phyloP scores from a whole-genome alignment of 805 yeast species.

The Saccharomycopsis schoenii region DNA sequence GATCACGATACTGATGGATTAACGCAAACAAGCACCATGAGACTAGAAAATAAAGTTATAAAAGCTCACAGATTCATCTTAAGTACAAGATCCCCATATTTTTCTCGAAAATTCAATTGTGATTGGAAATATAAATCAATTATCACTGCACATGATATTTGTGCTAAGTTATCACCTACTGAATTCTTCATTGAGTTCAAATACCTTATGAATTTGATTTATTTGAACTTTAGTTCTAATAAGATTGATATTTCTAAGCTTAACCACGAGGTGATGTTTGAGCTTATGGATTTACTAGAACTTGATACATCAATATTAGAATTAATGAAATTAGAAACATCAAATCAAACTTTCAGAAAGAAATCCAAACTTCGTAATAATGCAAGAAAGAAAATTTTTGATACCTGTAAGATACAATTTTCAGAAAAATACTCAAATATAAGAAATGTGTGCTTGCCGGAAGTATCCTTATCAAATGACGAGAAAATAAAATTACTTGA shows the following conservation, averaged over 20 bases:
- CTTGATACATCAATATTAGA: constrained; percentile 22
- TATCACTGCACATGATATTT: constrained; percentile 18
- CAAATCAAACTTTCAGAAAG: not conserved
- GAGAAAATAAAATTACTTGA: not conserved
- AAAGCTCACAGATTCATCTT: constrained; percentile 33
- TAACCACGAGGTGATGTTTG: constrained; percentile 24
- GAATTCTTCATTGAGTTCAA: constrained; percentile 29
- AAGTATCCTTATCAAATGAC: not conserved
- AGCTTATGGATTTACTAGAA: constrained; percentile 28
- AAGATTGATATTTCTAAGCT: not conserved
- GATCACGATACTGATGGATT: not conserved
- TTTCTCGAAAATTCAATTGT: constrained; percentile 21
- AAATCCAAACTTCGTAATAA: constrained; percentile 23
- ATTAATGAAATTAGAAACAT: not conserved
- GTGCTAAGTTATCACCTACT: constrained; percentile 19
- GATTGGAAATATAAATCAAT: constrained; percentile 22
- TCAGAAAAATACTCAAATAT: not conserved
- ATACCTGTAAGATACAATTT: constrained; percentile 21
- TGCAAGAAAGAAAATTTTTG: constrained; percentile 27
- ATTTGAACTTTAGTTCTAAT: constrained; percentile 19
- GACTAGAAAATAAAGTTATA: not conserved
- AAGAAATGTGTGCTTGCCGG: not conserved
- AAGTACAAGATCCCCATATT: constrained; percentile 28
- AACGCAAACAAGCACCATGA: not conserved
- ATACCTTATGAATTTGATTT: constrained; percentile 22